Evolutionary conservation across 2,329 filamentous ascomycete genomes (phyloP), one percentile per base, ranked within the genome.

Genomic region (Exserohilum turcica): DNA sequence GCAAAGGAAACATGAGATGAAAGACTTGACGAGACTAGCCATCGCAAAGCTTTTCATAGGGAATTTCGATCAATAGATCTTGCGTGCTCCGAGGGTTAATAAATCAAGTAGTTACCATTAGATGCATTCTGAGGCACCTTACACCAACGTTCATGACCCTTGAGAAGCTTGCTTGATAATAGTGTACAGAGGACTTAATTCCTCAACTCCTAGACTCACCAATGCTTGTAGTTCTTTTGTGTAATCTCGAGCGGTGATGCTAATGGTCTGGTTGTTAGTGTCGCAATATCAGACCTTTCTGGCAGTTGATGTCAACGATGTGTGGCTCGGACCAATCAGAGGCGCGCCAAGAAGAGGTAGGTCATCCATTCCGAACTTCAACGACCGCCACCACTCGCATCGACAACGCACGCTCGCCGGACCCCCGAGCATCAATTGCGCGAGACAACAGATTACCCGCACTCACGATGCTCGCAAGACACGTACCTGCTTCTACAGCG

Each of bases 401-500:
- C 67, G 62, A 65, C 65, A 58, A 66, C 66, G 60, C 61, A 60
- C 60, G 59, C 56, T 48, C 38, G 57, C 58, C 57, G 63, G 61
- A 63, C 59, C 57, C 60, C 56, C 57, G 62, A 70, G 70, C 68
- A 65, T 71, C 72, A 74, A 74, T 74, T 76, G 66, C 75, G 72
- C 59, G 65, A 64, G 56, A 57, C 49, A 57, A 60, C 47, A 54
- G 58, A 59, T 21, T 56, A 15, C 52, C 53, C 53, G 64, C 63
- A 65, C 56, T 56, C 64, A 73, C 43, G 54, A 78, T 78, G 74
- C 71, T 78, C 61, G 66, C 75, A 60, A 68, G 76, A 61, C 74
- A 77, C 52, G 69, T 71, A 36, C 73, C 74, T 38, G 60, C 72
- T 40, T 59, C 73, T 39, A 71, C 75, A 61, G 68, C 75, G 54